phyloP scores from a whole-genome alignment of 1,284 basidiomycete genomes.

The Cutaneotrichosporon spelunceum region DNA sequence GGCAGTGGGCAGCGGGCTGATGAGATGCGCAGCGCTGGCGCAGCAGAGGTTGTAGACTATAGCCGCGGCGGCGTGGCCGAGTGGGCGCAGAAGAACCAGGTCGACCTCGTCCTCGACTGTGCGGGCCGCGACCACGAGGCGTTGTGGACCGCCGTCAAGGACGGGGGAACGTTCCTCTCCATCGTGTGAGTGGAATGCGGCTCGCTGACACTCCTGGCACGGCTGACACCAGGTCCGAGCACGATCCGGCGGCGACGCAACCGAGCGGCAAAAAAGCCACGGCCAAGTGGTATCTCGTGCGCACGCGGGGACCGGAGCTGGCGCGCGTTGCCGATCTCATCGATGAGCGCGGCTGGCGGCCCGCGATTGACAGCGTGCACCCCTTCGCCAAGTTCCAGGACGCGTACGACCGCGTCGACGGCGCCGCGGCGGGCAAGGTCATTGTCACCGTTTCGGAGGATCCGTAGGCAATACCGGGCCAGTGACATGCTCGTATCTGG shows the following conservation, averaged over 20 bases:
- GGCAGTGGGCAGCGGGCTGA: background rate
- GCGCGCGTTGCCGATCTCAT: slow-evolving; percentile 11
- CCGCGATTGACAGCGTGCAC: slow-evolving; percentile 19
- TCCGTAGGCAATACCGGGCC: no score
- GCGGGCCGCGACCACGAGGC: slow-evolving; percentile 8
- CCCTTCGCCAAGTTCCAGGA: slow-evolving; percentile 9
- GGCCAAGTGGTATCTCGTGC: slow-evolving; percentile 21
- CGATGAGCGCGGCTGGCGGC: slow-evolving; percentile 9
- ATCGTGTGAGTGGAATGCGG: slow-evolving; percentile 3
- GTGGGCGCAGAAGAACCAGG: background rate
- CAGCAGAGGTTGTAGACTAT: slow-evolving; percentile 14
- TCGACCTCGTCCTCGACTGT: slow-evolving; percentile 21
- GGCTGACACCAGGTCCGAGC: no score
- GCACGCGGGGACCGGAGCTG: slow-evolving; percentile 16
- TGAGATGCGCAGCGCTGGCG: slow-evolving; percentile 4
- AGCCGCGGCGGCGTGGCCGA: background rate
- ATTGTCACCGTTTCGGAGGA: slow-evolving; percentile 12
- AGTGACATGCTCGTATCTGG: no score
- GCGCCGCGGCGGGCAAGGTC: slow-evolving; percentile 17
- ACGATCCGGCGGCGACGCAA: slow-evolving; percentile 9
- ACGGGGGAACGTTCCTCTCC: slow-evolving; percentile 15
- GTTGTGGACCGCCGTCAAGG: slow-evolving; percentile 15
- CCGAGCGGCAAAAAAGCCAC: slow-evolving; percentile 3
- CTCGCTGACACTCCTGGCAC: background rate
- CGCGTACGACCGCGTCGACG: slow-evolving; percentile 20